phyloP scores from a whole-genome alignment of 306 rosid genomes.

The Pterocarpus macrocarpus region DNA sequence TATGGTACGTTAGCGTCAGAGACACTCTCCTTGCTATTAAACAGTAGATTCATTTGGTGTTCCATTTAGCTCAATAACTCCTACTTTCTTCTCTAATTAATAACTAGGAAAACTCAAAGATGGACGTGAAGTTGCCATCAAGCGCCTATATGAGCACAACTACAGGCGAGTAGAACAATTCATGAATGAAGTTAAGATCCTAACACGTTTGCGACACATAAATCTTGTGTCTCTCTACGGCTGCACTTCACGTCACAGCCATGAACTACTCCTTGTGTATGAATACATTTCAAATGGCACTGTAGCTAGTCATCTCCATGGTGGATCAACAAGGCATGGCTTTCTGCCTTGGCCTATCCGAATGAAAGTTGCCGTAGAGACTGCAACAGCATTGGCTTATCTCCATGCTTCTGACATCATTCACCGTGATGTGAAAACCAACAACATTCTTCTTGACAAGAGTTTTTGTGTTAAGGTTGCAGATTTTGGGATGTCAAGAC shows the following conservation, averaged over 20 bases:
- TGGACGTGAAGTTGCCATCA: constrained; percentile 79
- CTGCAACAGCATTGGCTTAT: constrained; percentile 68
- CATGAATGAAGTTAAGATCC: constrained; percentile 69
- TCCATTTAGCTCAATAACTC: not conserved
- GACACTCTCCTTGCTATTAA: not conserved
- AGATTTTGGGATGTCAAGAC: constrained; percentile 73
- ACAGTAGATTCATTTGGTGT: not conserved
- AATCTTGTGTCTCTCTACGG: constrained; percentile 75
- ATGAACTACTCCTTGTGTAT: constrained; percentile 69
- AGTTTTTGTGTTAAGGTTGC: constrained; percentile 70
- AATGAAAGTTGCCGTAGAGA: constrained; percentile 69
- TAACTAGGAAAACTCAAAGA: constrained; percentile 68
- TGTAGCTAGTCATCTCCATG: constrained; percentile 65
- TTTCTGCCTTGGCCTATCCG: constrained; percentile 58
- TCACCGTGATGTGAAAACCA: constrained; percentile 79
- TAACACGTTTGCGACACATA: constrained; percentile 63
- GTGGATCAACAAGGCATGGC: constrained; percentile 27
- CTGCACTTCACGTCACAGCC: constrained; percentile 63
- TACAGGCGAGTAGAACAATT: constrained; percentile 63
- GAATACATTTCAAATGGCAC: constrained; percentile 74
- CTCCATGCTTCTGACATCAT: constrained; percentile 75
- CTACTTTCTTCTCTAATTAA: not conserved
- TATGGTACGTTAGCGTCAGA: constrained; percentile 38
- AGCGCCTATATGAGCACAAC: constrained; percentile 60
- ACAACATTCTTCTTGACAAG: constrained; percentile 71